Conservation (phyloP, 108 stramenopile genomes). For the Conticribra guillardii region DNA sequence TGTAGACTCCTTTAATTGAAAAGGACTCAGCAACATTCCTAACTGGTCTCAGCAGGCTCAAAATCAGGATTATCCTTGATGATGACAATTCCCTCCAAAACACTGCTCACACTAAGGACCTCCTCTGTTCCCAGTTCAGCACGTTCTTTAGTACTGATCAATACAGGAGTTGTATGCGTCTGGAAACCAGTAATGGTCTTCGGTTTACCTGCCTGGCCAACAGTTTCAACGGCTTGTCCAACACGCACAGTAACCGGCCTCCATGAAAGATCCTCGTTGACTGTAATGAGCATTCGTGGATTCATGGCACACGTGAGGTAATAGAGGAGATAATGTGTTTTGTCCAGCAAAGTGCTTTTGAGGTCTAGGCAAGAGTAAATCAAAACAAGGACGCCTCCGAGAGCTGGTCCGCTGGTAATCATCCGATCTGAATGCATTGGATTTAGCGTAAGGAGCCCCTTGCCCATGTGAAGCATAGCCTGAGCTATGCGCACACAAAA, state of each 20-base stretch:
- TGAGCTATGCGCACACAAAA: slow-evolving; percentile 99
- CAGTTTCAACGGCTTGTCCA: slow-evolving; percentile 99
- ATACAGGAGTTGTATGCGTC: slow-evolving; percentile 98
- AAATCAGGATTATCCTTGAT: slow-evolving; percentile 91
- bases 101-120: slow-evolving; percentile 82
- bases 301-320: slow-evolving; percentile 96
- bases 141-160: slow-evolving; percentile 92
- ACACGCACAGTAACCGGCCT: slow-evolving; percentile 96
- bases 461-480: slow-evolving; percentile 97
- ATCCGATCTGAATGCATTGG: slow-evolving; percentile 98
- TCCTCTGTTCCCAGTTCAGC: slow-evolving; percentile 98
- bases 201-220: slow-evolving; percentile 99
- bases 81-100: slow-evolving; percentile 97
- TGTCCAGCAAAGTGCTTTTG: slow-evolving; percentile 94
- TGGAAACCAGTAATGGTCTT: slow-evolving; percentile 99
- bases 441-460: slow-evolving; percentile 95
- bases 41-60: slow-evolving; percentile 47
- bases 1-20: too few species aligned
- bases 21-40: too few species aligned
- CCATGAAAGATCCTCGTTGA: slow-evolving; percentile 88
- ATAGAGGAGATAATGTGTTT: slow-evolving; percentile 96
- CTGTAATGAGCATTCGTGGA: slow-evolving; percentile 98
- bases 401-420: slow-evolving; percentile 86
- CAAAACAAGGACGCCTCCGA: slow-evolving; percentile 93
- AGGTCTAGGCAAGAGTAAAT: slow-evolving; percentile 92